Evolutionary conservation across 306 rosid species (phyloP), one percentile per base, ranked within the genome.

Genomic region (Hippophae rhamnoides): DNA sequence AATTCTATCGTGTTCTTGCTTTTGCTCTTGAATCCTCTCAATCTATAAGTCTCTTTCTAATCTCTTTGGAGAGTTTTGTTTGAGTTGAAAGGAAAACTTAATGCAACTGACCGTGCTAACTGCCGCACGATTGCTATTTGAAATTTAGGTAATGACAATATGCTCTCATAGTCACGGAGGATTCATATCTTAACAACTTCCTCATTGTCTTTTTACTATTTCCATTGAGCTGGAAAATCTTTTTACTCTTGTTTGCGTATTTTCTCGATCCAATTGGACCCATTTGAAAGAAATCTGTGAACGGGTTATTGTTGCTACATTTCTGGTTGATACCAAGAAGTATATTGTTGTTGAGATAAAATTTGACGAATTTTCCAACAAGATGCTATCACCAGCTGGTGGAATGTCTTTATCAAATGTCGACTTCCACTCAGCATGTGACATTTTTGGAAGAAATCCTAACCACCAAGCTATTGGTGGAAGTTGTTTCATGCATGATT

Each of bases 271-370:
- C 1, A 2, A 45, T 7, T 7, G 11, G 8, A 12, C 11, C 8
- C 8, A 12, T 9, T 45, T 9, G 10, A 45, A 3, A 12, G 8
- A 5, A 9, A 45, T 7, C 0, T 45, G 31, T 54, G 12, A 5
- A 51, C 86, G 85, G 96, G 95, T 92, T 54, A 92, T 92, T 58
- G 89, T 85, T 47, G 96, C 96, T 62, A 82, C 93, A 23, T 92
- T 88, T 74, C 63, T 73, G 68, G 41, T 85, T 6, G 96, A 88
- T 74, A 49, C 76, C 63, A 88, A 76, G 83, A 87, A 83, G 70
- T 92, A 85, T 66, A 64, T 48, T 18, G 66, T 67, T 66, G 66
- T 60, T 55, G 82, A 84, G 43, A 68, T 45, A 57, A 92, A 87
- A 75, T 86, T 74, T 4, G 95, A 88, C 54, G 71, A 75, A 61